Evolutionary conservation across 73 alveolate genomes (phyloP), one percentile per base, ranked within the genome.

Genomic region (Paraurostyla sp.): DNA sequence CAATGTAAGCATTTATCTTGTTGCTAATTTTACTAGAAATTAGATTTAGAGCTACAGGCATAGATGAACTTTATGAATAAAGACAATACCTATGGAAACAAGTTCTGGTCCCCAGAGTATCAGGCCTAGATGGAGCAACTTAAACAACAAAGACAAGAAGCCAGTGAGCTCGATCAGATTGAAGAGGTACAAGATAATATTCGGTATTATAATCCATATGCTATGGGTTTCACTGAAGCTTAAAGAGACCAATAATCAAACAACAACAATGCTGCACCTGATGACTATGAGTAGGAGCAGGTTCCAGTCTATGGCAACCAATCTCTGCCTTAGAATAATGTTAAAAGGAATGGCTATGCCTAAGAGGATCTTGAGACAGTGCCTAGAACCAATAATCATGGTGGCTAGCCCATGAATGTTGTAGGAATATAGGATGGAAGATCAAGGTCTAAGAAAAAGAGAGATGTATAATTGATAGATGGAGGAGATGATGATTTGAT

Each of bases 71-170:
- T 48, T 13, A 75, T 75, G 87, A 22, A 22, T 22, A 75, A 75
- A 30, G 57, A 75, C 69, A 46, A 25, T 30, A 75, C 87, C 20
- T 75, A 27, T 13, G 75, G 56, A 2, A 75, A 75, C 33, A 49
- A 43, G 48, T 36, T 75, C 49, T 75, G 87, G 87, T 46, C 87
- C 9, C 87, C 87, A 4, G 87, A 75, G 33, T 46, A 46, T 27
- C 75, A 75, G 33, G 54, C 16, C 33, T 33, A 75, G 52, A 69
- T 69, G 63, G 84, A 33, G 27, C 13, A 33, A 22, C 4, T 69
- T 16, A 69, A 9, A 22, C 48, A 11, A 69, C 35, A 36, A 35
- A 9, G 35, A 18, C 75, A 48, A 25, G 9, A 35, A 43, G 43
- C 15, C 3, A 18, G 20, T 40, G 85, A 69, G 3, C 3, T 25